Base-by-base conservation (phyloP, 129 eudicot genomes). In the Cynara cardunculus region DNA sequence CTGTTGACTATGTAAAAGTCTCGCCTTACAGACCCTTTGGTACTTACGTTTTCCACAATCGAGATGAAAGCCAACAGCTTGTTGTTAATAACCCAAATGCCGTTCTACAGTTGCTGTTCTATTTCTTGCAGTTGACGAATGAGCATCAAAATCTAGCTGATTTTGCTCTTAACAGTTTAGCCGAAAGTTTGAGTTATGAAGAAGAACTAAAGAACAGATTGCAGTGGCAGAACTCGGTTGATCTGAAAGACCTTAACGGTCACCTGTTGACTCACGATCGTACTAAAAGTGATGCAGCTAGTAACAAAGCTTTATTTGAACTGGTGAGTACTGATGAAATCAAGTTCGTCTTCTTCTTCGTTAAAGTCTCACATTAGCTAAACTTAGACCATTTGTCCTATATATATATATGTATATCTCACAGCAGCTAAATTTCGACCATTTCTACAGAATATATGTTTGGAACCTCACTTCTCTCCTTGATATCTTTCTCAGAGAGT, bases 21-120 rank as follows among this genome's bases (percentile, higher is more conserved):
- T 86, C 92, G 70, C 96, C 97, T 8, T 91, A 94, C 82, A 83
- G 96, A 77, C 96, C 97, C 24, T 94, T 88, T 26, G 98, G 97
- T 14, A 71, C 37, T 3, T 94, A 87, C 8, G 78, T 94, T 7
- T 90, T 94, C 83, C 89, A 92, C 65, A 80, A 86, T 53, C 81
- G 83, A 2, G 86, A 62, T 61, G 86, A 83, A 21, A n/a, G n/a
- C n/a, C 81, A 68, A 22, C 67, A 78, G 7, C 81, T 89, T 1
- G 77, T 85, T 9, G 84, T 90, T 65, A 88, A 90, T 24, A 94
- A 90, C 69, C 81, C 97, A 6, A 89, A 90, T 53, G 94, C 91
- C 3, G 91, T 94, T 46, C 80, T 90, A 30, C 97, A 90, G 59
- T 35, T 90, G 80, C 30, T 94, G 78, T 90, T 88, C 77, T 85